Evolutionary conservation across 768 basidiomycete genomes (phyloP), one percentile per base, ranked within the genome.

Genomic region (Pleurotus ostreatus): DNA sequence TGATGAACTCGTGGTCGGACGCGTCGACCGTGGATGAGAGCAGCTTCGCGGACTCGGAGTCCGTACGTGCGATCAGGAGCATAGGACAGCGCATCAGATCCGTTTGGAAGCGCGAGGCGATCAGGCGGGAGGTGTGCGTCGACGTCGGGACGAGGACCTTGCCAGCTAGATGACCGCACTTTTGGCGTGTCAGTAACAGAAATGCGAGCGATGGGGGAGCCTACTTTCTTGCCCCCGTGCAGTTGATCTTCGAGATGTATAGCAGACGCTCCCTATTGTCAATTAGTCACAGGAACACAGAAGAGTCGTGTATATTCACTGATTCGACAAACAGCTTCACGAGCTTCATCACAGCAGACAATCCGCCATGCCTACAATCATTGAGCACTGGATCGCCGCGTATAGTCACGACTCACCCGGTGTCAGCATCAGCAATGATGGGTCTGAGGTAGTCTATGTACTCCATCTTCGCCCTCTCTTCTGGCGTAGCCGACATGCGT

Each of bases 241-340:
- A 96, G 77, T 67, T 96, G 93, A 70, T 98, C 95, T 68, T 98
- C 95, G 18, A 97, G 70, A 69, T 98, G 95, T 48, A 98, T 89
- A 13, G 81, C 95, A 7, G 94, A 82, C 12, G 92, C 90, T 22
- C 95, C 94, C 82, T 89, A 59, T 5, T n/a, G 23, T 26, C 43
- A 22, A 23, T 56, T 15, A 18, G 23, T 60, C 41, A 47, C 45
- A 11, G 18, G 34, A 12, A 45, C 23, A 11, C 34, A 16, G 41
- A 54, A 46, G 4, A 22, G 38, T 2, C 18, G 51, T 39, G 51
- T 7, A 13, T 51, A 68, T 73, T 68, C 64, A 88, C 88, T 52
- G 89, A 88, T 75, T 97, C 95, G n/a, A 92, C 94, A 63, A 98
- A 96, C 18, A 94, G 78, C 66, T 97, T 98, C 38, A 84, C 84